These are phyloP conservation scores for Chaetomiaceae sp. DNA, from an alignment of 2,329 filamentous ascomycete genomes.

Conservation along the genomic window DNA sequence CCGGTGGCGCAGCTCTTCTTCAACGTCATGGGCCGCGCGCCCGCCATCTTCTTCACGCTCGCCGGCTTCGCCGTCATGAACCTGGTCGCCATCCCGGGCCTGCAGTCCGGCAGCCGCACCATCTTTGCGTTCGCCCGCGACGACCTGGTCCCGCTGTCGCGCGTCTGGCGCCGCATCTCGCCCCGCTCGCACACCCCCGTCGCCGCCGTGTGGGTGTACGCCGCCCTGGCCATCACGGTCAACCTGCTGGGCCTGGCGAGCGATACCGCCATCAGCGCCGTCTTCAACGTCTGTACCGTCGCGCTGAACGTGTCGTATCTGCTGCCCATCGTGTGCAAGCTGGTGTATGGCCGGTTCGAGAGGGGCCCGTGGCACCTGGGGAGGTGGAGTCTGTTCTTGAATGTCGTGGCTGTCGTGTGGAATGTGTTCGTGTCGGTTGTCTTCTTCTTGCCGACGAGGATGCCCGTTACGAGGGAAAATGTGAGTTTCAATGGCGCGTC, in stretches of 20 bases:
- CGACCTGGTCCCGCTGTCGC: constrained; percentile 41
- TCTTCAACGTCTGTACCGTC: constrained; percentile 52
- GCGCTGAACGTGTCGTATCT: constrained; percentile 49
- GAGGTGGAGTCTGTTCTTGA: constrained; percentile 36
- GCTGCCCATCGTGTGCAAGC: constrained; percentile 50
- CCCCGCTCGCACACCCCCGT: constrained; percentile 44
- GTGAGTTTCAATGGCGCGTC: constrained; percentile 35
- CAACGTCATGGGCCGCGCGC: constrained; percentile 48
- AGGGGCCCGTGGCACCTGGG: constrained; percentile 50
- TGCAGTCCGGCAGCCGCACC: constrained; percentile 47
- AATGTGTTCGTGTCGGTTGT: constrained; percentile 48
- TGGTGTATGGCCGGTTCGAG: constrained; percentile 43
- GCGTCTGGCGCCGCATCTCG: constrained; percentile 44
- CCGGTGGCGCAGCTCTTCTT: constrained; percentile 53
- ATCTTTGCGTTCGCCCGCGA: constrained; percentile 51
- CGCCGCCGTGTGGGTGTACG: constrained; percentile 50
- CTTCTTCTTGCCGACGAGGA: constrained; percentile 45
- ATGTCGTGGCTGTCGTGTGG: constrained; percentile 45
- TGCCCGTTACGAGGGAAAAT: constrained; percentile 43
- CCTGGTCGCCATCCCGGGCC: constrained; percentile 51
- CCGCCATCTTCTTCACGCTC: constrained; percentile 51
- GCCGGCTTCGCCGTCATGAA: constrained; percentile 53
- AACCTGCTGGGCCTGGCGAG: constrained; percentile 52
- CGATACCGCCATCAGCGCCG: constrained; percentile 45
- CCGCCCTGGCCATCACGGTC: constrained; percentile 48